Base-by-base conservation (phyloP, 495 filamentous ascomycete genomes). In the Hypoxylon crocopeplum region DNA sequence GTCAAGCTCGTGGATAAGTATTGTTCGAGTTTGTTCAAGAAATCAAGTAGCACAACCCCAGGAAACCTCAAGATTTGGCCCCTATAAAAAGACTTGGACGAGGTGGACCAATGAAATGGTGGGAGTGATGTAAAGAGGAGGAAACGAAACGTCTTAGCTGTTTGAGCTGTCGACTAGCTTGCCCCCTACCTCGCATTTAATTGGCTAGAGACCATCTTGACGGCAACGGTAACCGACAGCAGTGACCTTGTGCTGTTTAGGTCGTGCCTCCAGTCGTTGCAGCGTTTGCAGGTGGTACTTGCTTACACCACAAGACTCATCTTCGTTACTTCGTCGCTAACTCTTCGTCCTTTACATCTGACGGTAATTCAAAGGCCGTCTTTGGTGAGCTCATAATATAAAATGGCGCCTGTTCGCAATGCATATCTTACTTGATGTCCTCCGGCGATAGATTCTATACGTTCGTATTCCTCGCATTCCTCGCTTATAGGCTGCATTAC, bases 141-240 rank as follows among this genome's bases (percentile, higher is more conserved):
- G 50, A 69, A 69, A 69, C 67, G 67, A 69, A 69, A 69, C 67
- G 45, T 19, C 25, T 32, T 46, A 25, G 30, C 25, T 34, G 67
- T 69, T 69, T 69, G 67, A 69, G 59, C 42, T 67, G 44, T 54
- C 59, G 59, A 62, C 44, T 20, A 48, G 36, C 10, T 25, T 0
- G 5, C 34, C 56, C 59, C 56, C 58, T 53, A 41, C 36, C 24
- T 20, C 6, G 22, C 2, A 1, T 56, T 41, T 57, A 0, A 69
- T 69, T 69, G 51, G 59, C 22, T 49, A 37, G 36, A 24, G 17
- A 11, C 3, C 8, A 12, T 16, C 42, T 42, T 33, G n/a, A n/a
- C n/a, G n/a, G n/a, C n/a, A n/a, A n/a, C n/a, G n/a, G n/a, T n/a
- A n/a, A n/a, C n/a, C n/a, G n/a, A n/a, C n/a, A n/a, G n/a, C n/a